Base-by-base conservation (phyloP, 768 basidiomycete species). In the Rhodotorula babjevae region DNA sequence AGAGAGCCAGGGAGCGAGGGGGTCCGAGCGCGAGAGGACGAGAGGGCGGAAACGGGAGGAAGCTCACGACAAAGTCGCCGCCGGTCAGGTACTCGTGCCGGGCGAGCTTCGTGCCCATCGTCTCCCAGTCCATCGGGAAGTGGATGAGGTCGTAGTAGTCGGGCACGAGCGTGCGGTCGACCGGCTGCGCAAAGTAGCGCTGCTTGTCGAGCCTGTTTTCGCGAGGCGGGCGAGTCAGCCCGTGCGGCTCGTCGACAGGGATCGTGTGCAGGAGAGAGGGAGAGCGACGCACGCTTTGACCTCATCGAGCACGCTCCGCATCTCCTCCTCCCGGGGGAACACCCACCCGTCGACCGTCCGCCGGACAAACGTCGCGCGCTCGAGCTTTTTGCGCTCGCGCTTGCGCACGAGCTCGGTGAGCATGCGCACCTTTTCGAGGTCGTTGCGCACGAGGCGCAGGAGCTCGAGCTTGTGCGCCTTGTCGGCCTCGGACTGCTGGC, bases 91-190 rank as follows among this genome's bases (percentile, higher is more conserved):
- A 98, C 78, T 90, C 87, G 79, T 90, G 90, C n/a, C 84, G 87
- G 49, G 92, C 89, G n/a, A 98, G 86, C 81, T 93, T 98, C 79
- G 88, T 85, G 76, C 89, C 87, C 87, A 98, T 95, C 3, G 91
- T 93, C 67, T 84, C 82, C 77, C 97, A 86, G 81, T 97, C 93
- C 94, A 98, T 98, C 6, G 96, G 96, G 68, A 87, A 83, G 77
- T 87, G 88, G 79, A 98, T 88, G 61, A 93, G 87, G 31, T 92
- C 89, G 80, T 92, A 90, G 78, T 99, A 99, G 79, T 97, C 94
- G 12, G 85, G 80, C 12, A 94, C 94, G 71, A 92, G 89, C 12
- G 87, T 86, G 5, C 81, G 83, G 75, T 89, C 88, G 57, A 98
- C 94, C 7, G 96, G 93, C 64, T 84, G 80, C 44, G 84, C 82